Evolutionary conservation across 2,329 filamentous ascomycete genomes (phyloP).

Genomic region (Malbranchea zuffiana): DNA sequence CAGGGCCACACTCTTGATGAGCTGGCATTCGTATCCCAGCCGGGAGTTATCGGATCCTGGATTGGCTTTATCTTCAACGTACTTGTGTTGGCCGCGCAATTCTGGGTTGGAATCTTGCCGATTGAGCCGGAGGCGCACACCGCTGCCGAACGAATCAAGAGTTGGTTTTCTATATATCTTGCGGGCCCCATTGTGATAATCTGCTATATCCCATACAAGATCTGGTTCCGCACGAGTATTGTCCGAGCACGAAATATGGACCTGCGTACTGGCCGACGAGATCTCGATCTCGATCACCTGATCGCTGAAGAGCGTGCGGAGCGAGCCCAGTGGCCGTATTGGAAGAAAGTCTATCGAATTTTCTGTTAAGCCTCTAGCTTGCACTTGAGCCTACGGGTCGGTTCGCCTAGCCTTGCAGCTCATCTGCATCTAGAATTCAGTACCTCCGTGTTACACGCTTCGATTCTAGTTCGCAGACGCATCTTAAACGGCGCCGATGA

Average conservation of each 20-base stretch:
- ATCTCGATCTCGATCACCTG: conserved; percentile 50
- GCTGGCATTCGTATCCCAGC: conserved; percentile 35
- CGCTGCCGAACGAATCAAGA: conserved; percentile 37
- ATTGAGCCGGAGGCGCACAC: conserved; percentile 40
- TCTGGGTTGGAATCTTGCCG: conserved; percentile 57
- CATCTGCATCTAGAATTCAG: too few species aligned
- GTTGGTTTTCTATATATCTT: conserved; percentile 40
- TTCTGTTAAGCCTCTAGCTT: conserved; percentile 46
- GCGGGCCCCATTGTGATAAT: conserved; percentile 31
- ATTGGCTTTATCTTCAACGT: conserved; percentile 50
- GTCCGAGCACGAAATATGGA: conserved; percentile 17
- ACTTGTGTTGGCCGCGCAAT: conserved; percentile 66
- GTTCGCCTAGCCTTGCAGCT: too few species aligned
- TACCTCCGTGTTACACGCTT: too few species aligned
- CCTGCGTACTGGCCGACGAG: conserved; percentile 19
- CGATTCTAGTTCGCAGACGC: too few species aligned
- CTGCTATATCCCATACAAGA: conserved; percentile 24
- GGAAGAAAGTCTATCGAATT: conserved; percentile 66
- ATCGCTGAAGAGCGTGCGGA: conserved; percentile 71
- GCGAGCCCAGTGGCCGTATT: conserved; percentile 56
- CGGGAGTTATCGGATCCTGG: conserved; percentile 49
- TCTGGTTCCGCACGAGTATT: conserved; percentile 17
- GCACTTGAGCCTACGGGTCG: too few species aligned
- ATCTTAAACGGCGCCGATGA: too few species aligned
- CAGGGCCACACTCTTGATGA: conserved; percentile 29